Conservation (phyloP, 768 basidiomycete species). For the Termitomyces heimii region DNA sequence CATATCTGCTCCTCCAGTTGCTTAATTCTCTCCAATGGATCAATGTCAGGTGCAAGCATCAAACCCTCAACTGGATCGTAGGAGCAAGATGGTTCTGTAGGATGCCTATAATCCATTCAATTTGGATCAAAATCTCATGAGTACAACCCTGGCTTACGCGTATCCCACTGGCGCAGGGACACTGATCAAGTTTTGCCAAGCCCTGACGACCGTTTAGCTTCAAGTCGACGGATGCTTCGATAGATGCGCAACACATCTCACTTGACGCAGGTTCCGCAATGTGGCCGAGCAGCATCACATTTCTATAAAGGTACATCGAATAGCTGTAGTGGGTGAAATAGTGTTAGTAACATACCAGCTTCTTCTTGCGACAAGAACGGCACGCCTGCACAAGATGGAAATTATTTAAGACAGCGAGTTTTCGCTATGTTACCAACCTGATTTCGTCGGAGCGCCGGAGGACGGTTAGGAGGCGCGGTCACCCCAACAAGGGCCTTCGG, state of each 20-base stretch:
- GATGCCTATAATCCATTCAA: slow-evolving; percentile 47
- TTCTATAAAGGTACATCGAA: slow-evolving; percentile 40
- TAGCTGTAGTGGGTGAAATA: background rate
- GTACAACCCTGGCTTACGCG: slow-evolving; percentile 46
- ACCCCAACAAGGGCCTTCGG: slow-evolving; percentile 53
- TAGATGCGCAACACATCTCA: slow-evolving; percentile 27
- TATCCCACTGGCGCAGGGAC: slow-evolving; percentile 85
- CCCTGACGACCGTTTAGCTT: slow-evolving; percentile 25
- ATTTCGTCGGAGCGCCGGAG: slow-evolving; percentile 72
- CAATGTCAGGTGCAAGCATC: slow-evolving; percentile 67
- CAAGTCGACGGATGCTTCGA: background rate
- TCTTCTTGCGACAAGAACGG: slow-evolving; percentile 76
- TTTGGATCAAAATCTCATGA: slow-evolving; percentile 7
- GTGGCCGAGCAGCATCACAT: slow-evolving; percentile 84
- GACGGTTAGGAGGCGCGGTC: slow-evolving; percentile 39
- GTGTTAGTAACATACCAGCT: slow-evolving; percentile 51
- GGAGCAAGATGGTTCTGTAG: slow-evolving; percentile 77
- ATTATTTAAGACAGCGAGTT: background rate
- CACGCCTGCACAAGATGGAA: slow-evolving; percentile 49
- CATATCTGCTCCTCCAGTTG: slow-evolving; percentile 75
- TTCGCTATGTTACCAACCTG: slow-evolving; percentile 40
- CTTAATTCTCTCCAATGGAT: slow-evolving; percentile 75
- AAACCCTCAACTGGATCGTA: slow-evolving; percentile 87
- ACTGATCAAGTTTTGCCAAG: slow-evolving; percentile 76
- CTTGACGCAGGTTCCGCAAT: slow-evolving; percentile 83